Evolutionary conservation across 1,139 yeast species (phyloP), one percentile per base, ranked within the genome.

Genomic region (Meyerozyma athensensis): DNA sequence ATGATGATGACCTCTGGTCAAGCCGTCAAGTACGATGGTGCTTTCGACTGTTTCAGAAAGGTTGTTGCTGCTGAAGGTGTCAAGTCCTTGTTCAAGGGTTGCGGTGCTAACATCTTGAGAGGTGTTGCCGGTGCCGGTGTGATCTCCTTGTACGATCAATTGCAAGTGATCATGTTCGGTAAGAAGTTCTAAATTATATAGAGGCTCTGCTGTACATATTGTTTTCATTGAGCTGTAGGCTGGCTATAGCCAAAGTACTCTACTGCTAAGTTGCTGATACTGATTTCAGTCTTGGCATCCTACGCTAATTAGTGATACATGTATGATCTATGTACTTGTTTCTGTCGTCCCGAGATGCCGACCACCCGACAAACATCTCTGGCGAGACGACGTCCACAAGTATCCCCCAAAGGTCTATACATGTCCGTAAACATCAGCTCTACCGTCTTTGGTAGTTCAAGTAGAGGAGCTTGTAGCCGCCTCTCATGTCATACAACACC

Each of bases 71-170:
- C 79, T 56, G 87, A 81, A 72, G 89, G 90, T 71, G 61, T 76
- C 53, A 56, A 61, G 46, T 79, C 89, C 53, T 72, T 82, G 66
- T 82, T 82, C 84, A 81, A 80, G 78, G 90, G 90, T 65, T 81
- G 86, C 67, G 89, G 85, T 72, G 89, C 89, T 59, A 82, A 82
- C 83, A 81, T 82, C 69, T 76, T 82, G 68, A 81, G 89, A 75
- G 87, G 87, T 77, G 86, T 82, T 57, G 90, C 89, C 66, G 86
- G 86, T 68, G 89, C 89, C 60, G 87, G 86, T 79, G 90, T 81
- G 53, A 78, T 81, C 63, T 81, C 89, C 65, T 63, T 81, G 70
- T 81, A 81, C 77, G 87, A 81, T 68, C 83, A 81, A 72, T 72
- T 81, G 69, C 87, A 81, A 72, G 59, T 79, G 67, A 70, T 81